These are phyloP conservation scores for Kurtzmaniella fragi DNA, from an alignment of 805 yeast genomes.

Conservation along the genomic window DNA sequence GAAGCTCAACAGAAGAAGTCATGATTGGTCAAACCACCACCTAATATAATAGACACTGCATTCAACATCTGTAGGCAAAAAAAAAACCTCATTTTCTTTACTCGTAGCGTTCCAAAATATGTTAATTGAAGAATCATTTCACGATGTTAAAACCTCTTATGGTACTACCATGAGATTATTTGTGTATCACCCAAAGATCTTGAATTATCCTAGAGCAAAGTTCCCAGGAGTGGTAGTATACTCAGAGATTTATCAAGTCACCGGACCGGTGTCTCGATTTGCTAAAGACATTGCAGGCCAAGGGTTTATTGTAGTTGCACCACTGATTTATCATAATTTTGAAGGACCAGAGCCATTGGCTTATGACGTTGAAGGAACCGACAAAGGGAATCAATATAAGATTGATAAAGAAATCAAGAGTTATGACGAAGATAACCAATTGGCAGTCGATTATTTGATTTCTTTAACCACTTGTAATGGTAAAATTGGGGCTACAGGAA, in stretches of 20 bases:
- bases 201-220: conserved; percentile 71
- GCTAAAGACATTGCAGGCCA: conserved; percentile 76
- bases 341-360: conserved; percentile 58
- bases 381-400: conserved; percentile 65
- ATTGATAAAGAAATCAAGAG: conserved; percentile 61
- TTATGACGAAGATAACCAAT: conserved; percentile 68
- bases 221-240: conserved; percentile 79
- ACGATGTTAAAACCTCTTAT: conserved; percentile 60
- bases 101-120: no score
- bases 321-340: conserved; percentile 75
- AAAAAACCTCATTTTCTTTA: no score
- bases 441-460: conserved; percentile 59
- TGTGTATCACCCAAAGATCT: conserved; percentile 62
- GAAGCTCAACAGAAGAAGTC: no score
- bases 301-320: conserved; percentile 76
- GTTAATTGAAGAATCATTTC: conserved; percentile 63
- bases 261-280: conserved; percentile 77
- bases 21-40: no score
- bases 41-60: no score
- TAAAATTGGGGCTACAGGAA: conserved; percentile 75
- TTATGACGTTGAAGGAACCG: conserved; percentile 72
- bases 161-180: conserved; percentile 65
- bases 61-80: no score
- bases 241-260: conserved; percentile 77
- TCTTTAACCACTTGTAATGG: conserved; percentile 63